Evolutionary conservation across 2,329 filamentous ascomycete species (phyloP), one percentile per base, ranked within the genome.

Genomic region (Acrocalymma vagum): DNA sequence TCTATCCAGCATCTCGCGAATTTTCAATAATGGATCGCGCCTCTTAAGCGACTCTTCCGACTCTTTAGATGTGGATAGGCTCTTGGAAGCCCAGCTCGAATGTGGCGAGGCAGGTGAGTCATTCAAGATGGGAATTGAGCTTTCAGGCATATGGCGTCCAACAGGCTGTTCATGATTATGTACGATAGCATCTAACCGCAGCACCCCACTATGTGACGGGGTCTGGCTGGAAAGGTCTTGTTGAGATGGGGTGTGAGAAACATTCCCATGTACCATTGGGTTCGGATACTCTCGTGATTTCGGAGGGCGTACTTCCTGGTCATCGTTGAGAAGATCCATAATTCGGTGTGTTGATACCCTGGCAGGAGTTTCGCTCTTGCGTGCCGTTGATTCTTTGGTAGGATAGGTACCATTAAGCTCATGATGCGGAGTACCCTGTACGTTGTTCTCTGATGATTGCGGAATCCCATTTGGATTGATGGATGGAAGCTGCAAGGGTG

Each of bases 271-370:
- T 23, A 39, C 48, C 13, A 31, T 28, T 11, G 51, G 18, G 17
- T 47, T 36, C 21, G 50, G 52, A 22, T 52, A 34, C 21, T 59
- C 55, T 29, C 58, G 52, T 22, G 49, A 39, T 25, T 46, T 59
- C 11, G 54, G 47, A 9, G 56, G 42, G 15, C 59, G 58, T 11
- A 58, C 55, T 25, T 70, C 67, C 29, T 60, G 45, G 35, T 69
- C 63, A 28, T 69, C 53, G 25, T 69, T 71, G 13, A 71, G 35
- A 26, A 71, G 60, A 20, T 71, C 67, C 56, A 62, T 69, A 28
- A 71, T 67, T 11, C 65, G 54, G 27, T 70, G 65, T 3, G 63
- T 64, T 2, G 62, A 64, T 3, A 60, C 23, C n/a, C 62, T 58
- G 17, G 50, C 53, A 14, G 61, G 61, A 5, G 46, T 48, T 11